Evolutionary conservation across 176 grass and related monocot genomes (phyloP).

Genomic region (Themeda triandra): DNA sequence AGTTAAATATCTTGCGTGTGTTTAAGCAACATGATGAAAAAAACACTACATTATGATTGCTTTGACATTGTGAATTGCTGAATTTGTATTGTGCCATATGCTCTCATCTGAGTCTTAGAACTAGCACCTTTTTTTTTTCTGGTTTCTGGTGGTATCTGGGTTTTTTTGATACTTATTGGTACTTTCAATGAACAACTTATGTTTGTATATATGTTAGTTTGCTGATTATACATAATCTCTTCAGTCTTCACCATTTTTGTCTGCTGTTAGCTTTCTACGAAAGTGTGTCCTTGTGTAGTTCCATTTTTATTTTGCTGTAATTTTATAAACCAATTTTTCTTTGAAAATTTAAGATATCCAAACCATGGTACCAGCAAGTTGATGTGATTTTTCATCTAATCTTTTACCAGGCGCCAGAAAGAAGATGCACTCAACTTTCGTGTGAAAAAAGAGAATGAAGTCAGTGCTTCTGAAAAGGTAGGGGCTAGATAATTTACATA

Average conservation of each 20-base stretch:
- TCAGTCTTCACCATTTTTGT: neutral
- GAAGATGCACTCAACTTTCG: slow-evolving; percentile 97
- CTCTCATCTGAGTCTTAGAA: neutral
- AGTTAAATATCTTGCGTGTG: neutral
- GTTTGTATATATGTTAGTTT: neutral
- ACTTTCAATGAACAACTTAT: neutral
- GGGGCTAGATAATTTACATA: neutral
- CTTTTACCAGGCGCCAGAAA: slow-evolving; percentile 72
- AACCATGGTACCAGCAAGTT: neutral
- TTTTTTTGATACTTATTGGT: neutral
- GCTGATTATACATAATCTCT: neutral
- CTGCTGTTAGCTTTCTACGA: neutral
- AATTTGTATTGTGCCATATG: neutral
- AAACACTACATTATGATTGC: neutral
- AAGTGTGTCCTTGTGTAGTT: neutral
- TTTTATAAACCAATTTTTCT: slow-evolving; percentile 12
- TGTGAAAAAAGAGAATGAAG: slow-evolving; percentile 88
- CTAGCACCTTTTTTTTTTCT: neutral
- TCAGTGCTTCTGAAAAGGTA: slow-evolving; percentile 79
- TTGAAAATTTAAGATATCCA: neutral
- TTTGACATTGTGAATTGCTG: neutral
- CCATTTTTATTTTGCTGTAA: slow-evolving; percentile 15
- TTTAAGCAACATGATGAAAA: neutral
- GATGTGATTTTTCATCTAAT: slow-evolving; percentile 1
- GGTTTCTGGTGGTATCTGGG: neutral